These are phyloP conservation scores for Candida rishiriensis DNA, from an alignment of 805 yeast genomes.

Conservation along the genomic window DNA sequence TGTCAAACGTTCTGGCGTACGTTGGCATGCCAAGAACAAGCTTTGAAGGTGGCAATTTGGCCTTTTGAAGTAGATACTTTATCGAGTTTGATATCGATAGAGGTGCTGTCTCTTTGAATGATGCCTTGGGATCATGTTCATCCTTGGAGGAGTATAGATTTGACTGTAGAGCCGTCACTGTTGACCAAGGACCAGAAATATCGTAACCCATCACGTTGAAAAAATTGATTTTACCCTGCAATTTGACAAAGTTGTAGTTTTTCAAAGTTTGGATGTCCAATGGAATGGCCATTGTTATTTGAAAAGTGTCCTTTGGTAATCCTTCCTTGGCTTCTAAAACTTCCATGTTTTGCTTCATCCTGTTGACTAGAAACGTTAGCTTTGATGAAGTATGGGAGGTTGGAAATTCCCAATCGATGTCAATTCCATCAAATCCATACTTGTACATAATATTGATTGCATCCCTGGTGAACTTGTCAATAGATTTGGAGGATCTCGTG, in stretches of 20 bases:
- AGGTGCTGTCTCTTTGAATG: slow-evolving; percentile 19
- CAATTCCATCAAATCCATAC: slow-evolving; percentile 83
- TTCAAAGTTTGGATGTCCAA: slow-evolving; percentile 46
- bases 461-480: slow-evolving; percentile 46
- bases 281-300: slow-evolving; percentile 74
- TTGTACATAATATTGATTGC: slow-evolving; percentile 42
- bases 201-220: slow-evolving; percentile 95
- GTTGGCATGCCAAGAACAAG: slow-evolving; percentile 82
- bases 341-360: slow-evolving; percentile 37
- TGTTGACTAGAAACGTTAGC: slow-evolving; percentile 39
- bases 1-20: slow-evolving; percentile 52
- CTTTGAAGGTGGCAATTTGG: slow-evolving; percentile 30
- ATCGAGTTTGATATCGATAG: slow-evolving; percentile 43
- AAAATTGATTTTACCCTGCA: slow-evolving; percentile 56
- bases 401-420: slow-evolving; percentile 95
- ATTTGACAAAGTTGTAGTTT: slow-evolving; percentile 40
- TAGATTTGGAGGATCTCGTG: slow-evolving; percentile 16
- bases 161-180: slow-evolving; percentile 59
- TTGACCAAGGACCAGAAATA: slow-evolving; percentile 75
- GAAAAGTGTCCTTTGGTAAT: slow-evolving; percentile 27
- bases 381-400: slow-evolving; percentile 39
- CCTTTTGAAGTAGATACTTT: slow-evolving; percentile 23
- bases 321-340: slow-evolving; percentile 28
- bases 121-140: not conserved
- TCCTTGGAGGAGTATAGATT: slow-evolving; percentile 42